Evolutionary conservation across 2,329 filamentous ascomycete species (phyloP), one percentile per base, ranked within the genome.

Genomic region (Metarhizium rileyi): DNA sequence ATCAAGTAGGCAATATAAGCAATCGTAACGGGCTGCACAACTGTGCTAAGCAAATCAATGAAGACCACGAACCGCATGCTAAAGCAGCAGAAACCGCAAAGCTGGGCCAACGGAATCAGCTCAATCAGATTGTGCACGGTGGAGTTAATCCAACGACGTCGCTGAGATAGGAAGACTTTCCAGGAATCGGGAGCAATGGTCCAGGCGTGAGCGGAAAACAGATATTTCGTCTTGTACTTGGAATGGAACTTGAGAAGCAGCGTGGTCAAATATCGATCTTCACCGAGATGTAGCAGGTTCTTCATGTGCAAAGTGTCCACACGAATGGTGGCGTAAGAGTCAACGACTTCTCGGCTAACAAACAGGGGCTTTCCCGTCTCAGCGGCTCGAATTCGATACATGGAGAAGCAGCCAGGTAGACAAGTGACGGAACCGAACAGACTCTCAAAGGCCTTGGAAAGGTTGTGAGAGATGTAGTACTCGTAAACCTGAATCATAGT

Each of bases 401-500:
- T 98, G 61, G 86, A 90, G 79, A 97, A 98, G 80, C 93, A 98
- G 74, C 93, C 93, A 23, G 93, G 93, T 64, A 98, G 76, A 78
- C 93, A 98, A 46, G 93, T 98, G 59, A 98, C 91, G 57, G 88
- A 95, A 51, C 91, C 93, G 64, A 98, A 98, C 60, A 98, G 77
- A 70, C 87, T 93, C 70, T 97, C 91, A 66, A 98, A 98, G 12
- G 91, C 93, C 72, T 98, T 97, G 59, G 87, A 84, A 58, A 98
- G 71, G 66, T 97, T 95, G 75, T 98, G 91, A 47, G 91, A 97
- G 62, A 98, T 98, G 74, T 90, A 98, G 77, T 98, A 98, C 70
- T 98, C 91, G 75, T 97, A 98, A 30, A 98, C 91, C 70, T 98
- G 93, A 66, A 98, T 98, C 91, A 97, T 97, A 47, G 93, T 98